Base-by-base conservation (phyloP, 2,329 filamentous ascomycete species). In the Monilinia vaccinii-corymbosi region DNA sequence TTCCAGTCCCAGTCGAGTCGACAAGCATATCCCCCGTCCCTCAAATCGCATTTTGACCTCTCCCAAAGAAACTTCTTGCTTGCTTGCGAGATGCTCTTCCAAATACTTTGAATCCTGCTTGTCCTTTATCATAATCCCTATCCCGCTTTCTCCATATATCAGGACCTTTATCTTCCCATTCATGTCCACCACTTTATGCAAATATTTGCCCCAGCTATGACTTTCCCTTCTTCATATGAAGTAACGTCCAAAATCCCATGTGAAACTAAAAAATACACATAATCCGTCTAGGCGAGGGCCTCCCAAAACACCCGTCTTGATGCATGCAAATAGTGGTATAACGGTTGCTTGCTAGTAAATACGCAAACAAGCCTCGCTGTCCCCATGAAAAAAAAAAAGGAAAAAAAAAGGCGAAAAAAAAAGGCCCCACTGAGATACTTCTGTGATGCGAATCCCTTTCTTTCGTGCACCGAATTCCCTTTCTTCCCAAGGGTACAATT, bases 311-410 rank as follows among this genome's bases (percentile, higher is more conserved):
- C 55, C 55, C 16, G 42, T 57, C 42, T 56, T 56, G 28, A 56
- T 46, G 40, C 52, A 56, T 56, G 40, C 52, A 56, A 53, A 46
- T 34, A 56, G 46, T 56, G 52, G 40, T 56, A 56, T 56, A 56
- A 45, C 28, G 13, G 9, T 28, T 46, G 25, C 52, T 34, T 21
- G 38, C 52, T 45, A 45, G 45, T 31, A 42, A 34, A 10, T 18
- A 46, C 7, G 42, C 28, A 25, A 46, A 34, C 6, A 34, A 46
- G n/a, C 52, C 28, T 45, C 52, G 51, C 51, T 23, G 40, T n/a
- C 25, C 38, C 38, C 18, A 18, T 11, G 1, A 21, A 1, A 21
- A 18, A 32, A 53, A 45, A 4, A 0, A 25, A 11, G 4, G 16
- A 44, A 44, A 32, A 7, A 44, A 55, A 42, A 55, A 55, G 38